Conservation (phyloP, 2,329 filamentous ascomycete species). For the Xylariaceae sp. region DNA sequence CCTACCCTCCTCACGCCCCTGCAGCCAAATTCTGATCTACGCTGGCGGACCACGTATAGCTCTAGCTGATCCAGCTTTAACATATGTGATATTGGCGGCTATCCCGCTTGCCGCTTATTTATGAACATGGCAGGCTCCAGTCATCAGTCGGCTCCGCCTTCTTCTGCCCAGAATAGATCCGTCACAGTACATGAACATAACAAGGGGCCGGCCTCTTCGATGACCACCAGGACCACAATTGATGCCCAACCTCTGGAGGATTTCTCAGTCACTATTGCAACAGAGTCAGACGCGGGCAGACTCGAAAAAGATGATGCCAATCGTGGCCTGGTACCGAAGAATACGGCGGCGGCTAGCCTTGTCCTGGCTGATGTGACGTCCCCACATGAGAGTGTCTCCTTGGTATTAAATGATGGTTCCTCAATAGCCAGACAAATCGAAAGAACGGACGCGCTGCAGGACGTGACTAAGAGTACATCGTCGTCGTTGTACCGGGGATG, state of each 20-base stretch:
- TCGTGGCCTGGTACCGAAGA: not conserved
- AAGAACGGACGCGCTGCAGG: conserved; percentile 16
- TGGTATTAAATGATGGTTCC: conserved; percentile 12
- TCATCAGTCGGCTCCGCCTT: conserved; percentile 16
- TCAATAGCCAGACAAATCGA: conserved; percentile 9
- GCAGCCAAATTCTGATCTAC: too few species aligned
- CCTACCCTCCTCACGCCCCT: too few species aligned
- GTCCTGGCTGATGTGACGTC: conserved; percentile 7
- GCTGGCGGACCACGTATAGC: too few species aligned
- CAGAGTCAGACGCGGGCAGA: conserved; percentile 9
- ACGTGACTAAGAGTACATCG: conserved; percentile 14
- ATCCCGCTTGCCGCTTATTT: too few species aligned
- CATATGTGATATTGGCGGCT: too few species aligned
- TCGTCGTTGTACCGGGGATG: conserved; percentile 21
- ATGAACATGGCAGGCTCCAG: conserved; percentile 11
- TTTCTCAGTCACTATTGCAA: conserved; percentile 5
- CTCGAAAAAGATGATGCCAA: conserved; percentile 3
- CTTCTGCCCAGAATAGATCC: conserved; percentile 22
- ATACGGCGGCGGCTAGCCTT: conserved; percentile 5
- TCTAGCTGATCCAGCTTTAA: too few species aligned
- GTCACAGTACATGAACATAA: conserved; percentile 18
- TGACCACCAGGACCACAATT: conserved; percentile 21
- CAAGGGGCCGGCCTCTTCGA: conserved; percentile 23
- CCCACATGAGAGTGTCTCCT: conserved; percentile 5
- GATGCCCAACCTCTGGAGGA: conserved; percentile 28